Conservation (phyloP, 179 eudicot species). For the Heliamphora pulchella region DNA sequence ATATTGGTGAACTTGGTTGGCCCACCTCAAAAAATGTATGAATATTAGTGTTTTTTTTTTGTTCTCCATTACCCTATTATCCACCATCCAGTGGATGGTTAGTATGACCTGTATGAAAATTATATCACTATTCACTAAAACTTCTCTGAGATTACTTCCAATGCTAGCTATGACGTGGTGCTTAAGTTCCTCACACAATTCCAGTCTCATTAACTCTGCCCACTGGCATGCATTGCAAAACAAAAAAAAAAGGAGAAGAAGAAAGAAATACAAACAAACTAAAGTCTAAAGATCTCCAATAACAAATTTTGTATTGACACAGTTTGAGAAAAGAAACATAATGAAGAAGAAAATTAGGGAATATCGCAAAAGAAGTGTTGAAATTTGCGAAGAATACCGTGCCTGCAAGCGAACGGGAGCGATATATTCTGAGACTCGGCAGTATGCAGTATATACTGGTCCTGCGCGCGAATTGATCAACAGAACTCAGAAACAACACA, state of each 20-base stretch:
- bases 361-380: not conserved
- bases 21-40: no score
- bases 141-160: not conserved
- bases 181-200: not conserved
- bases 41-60: no score
- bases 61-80: no score
- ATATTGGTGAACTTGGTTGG: no score
- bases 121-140: no score
- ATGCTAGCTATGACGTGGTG: not conserved
- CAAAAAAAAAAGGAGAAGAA: no score
- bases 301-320: no score
- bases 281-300: no score
- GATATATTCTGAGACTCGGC: conserved; percentile 78
- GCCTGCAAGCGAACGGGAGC: conserved; percentile 97
- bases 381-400: conserved; percentile 48
- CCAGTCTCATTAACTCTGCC: not conserved
- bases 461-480: conserved; percentile 36
- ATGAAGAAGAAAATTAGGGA: not conserved
- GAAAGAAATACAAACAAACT: no score
- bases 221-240: not conserved
- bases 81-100: no score
- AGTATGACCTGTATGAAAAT: no score
- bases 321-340: no score
- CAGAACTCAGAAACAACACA: not conserved
- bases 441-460: conserved; percentile 84